Evolutionary conservation across 441 rosid species (phyloP).

Genomic region (Syzygium malaccense): DNA sequence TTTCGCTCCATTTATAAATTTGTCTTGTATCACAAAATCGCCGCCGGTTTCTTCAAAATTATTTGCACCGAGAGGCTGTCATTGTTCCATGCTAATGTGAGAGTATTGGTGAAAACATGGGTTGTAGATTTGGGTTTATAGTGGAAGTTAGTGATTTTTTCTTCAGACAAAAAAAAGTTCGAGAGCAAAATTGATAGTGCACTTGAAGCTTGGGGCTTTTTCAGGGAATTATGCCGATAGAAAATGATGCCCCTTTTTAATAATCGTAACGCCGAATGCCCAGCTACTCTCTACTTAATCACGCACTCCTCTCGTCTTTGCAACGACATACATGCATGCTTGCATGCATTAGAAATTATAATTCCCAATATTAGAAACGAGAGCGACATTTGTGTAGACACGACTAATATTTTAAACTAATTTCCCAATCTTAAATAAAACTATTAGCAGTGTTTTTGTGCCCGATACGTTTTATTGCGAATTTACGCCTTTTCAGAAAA

Average conservation of each 20-base stretch:
- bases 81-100: not conserved
- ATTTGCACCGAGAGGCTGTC: not conserved
- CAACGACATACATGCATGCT: not conserved
- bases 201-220: not conserved
- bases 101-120: not conserved
- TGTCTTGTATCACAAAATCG: rapidly evolving
- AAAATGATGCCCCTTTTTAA: not conserved
- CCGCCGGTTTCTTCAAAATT: not conserved
- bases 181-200: not conserved
- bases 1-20: not conserved
- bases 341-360: not conserved
- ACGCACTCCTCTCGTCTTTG: not conserved
- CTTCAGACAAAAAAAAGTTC: not conserved
- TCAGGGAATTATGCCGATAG: not conserved
- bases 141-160: not conserved
- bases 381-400: not conserved
- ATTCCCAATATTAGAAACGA: not conserved
- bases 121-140: not conserved
- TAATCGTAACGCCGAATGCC: not conserved
- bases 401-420: not conserved
- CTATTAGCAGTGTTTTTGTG: not conserved
- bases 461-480: not conserved
- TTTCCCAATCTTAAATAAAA: not conserved
- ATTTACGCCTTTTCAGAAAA: not conserved
- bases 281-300: not conserved